A percentile compares a stretch with the other conserved stretches of the same genome.
phyloP scores from a whole-genome alignment of 2,329 filamentous ascomycete genomes.

The Colletotrichum sp. region DNA sequence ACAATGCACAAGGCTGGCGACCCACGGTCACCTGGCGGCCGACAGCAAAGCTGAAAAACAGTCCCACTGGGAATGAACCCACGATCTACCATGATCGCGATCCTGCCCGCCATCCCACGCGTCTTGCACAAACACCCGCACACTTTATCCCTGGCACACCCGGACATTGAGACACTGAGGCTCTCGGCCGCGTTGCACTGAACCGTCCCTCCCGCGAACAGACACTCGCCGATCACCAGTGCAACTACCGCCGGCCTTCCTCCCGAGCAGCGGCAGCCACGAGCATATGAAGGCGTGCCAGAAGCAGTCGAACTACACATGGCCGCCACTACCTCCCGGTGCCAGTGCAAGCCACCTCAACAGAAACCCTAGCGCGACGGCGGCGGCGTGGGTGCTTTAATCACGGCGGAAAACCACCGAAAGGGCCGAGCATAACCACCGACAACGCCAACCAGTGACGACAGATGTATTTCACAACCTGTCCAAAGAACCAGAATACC shows the following conservation, averaged over 20 bases:
- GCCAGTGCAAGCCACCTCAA: slow-evolving; percentile 7
- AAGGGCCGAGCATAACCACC: neutral
- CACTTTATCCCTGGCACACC: neutral
- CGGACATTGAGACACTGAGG: neutral
- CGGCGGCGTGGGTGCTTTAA: neutral
- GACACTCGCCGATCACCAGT: neutral
- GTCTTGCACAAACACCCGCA: neutral
- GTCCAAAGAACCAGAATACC: neutral
- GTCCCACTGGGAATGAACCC: neutral
- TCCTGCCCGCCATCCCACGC: neutral
- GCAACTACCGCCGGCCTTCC: neutral
- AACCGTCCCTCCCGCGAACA: slow-evolving; percentile 10
- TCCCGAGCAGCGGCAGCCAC: neutral
- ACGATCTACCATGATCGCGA: slow-evolving; percentile 14
- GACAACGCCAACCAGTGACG: neutral
- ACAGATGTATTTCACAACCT: neutral
- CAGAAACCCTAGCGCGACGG: neutral
- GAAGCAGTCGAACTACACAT: neutral
- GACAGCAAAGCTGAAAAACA: neutral
- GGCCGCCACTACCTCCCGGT: neutral
- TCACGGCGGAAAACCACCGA: neutral
- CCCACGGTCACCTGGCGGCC: neutral
- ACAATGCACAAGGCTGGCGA: neutral
- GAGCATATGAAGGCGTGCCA: neutral
- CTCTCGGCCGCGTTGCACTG: slow-evolving; percentile 9